Conservation (phyloP, 148 eudicot genomes). For the Chenopodium formosanum region DNA sequence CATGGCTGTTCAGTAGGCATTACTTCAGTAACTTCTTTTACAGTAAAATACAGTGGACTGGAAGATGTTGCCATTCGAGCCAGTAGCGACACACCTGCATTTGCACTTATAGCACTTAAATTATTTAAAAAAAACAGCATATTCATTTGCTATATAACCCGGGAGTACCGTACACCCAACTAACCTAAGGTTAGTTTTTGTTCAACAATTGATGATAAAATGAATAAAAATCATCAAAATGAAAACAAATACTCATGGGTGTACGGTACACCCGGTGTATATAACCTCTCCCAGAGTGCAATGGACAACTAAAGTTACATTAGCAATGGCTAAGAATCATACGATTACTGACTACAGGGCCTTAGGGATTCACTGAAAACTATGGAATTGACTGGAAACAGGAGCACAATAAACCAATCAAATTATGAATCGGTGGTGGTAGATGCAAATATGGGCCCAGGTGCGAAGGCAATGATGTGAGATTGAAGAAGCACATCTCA, state of each 20-base stretch:
- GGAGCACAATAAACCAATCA: neutral
- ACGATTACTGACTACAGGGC: neutral
- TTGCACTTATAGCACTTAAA: constrained; percentile 1
- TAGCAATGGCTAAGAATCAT: neutral
- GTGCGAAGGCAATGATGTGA: neutral
- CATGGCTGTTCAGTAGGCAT: constrained; percentile 91
- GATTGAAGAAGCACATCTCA: neutral
- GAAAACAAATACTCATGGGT: too few relatives aligned
- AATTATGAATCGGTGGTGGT: neutral
- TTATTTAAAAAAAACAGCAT: neutral
- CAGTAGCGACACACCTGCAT: constrained; percentile 52
- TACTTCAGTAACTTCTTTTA: constrained; percentile 58
- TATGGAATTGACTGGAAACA: neutral
- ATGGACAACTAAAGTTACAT: neutral
- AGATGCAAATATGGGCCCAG: neutral
- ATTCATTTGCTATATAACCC: neutral
- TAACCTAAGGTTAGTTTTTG: too few relatives aligned
- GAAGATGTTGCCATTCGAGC: constrained; percentile 45
- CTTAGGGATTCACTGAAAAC: neutral
- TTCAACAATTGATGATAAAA: too few relatives aligned
- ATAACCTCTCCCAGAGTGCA: neutral
- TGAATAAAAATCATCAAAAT: too few relatives aligned
- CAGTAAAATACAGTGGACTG: constrained; percentile 66
- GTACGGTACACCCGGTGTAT: too few relatives aligned
- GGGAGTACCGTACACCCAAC: too few relatives aligned